Conservation (phyloP, 257 asterid genomes). For the Buddleja alternifolia region DNA sequence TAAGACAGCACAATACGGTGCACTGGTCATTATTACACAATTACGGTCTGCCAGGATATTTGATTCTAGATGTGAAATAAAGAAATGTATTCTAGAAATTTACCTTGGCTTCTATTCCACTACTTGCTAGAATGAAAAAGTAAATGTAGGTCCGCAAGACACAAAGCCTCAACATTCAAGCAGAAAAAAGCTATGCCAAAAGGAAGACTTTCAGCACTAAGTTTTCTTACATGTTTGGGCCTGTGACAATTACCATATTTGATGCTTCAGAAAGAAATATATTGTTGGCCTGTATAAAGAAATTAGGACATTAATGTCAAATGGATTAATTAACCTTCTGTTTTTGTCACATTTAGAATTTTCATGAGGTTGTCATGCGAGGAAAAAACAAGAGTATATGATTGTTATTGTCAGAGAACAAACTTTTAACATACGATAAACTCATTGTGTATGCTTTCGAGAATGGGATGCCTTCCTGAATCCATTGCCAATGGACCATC, state of each 20-base stretch:
- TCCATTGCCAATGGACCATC: conserved; percentile 98
- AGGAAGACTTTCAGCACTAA: conserved; percentile 13
- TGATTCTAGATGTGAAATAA: not conserved
- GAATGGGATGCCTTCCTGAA: conserved; percentile 92
- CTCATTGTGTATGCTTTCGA: conserved; percentile 80
- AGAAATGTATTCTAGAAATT: conserved; percentile 5
- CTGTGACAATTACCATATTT: conserved; percentile 85
- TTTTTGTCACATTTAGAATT: conserved; percentile 6
- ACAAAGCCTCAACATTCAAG: conserved; percentile 20
- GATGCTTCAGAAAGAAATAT: conserved; percentile 97
- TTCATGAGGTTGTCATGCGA: conserved; percentile 19
- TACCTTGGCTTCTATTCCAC: conserved; percentile 22
- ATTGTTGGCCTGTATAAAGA: conserved; percentile 82
- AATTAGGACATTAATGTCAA: conserved; percentile 27
- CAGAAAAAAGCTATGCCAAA: conserved; percentile 17
- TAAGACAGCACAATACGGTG: not conserved
- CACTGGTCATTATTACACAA: not conserved
- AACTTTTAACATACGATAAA: conserved; percentile 61
- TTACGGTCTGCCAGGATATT: conserved; percentile 9
- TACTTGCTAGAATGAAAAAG: conserved; percentile 11
- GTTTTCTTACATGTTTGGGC: conserved; percentile 94
- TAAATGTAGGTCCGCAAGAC: conserved; percentile 19
- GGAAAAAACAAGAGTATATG: conserved; percentile 6
- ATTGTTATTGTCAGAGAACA: conserved; percentile 22
- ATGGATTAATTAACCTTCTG: conserved; percentile 22